Evolutionary conservation across 352 stramenopile species (phyloP).

Genomic region (Phytophthora colocasiae): DNA sequence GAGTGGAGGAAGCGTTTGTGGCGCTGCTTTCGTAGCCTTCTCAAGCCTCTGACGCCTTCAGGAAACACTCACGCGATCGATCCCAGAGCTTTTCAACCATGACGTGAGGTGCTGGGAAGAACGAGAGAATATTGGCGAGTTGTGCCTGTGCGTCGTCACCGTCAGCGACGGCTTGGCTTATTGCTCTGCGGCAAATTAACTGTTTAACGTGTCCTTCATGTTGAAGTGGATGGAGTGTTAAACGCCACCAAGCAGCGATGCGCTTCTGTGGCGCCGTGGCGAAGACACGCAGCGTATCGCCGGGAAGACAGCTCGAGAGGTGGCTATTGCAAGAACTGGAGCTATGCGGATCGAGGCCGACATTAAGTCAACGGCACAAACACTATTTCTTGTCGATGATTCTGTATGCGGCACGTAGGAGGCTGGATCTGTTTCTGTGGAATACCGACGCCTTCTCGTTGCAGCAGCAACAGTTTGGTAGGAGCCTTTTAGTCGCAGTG

Average conservation of each 20-base stretch:
- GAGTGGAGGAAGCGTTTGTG: neutral
- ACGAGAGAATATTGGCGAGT: neutral
- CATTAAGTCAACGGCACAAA: too few species aligned
- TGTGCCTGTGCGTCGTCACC: slow-evolving; percentile 2
- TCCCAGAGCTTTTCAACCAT: too few species aligned
- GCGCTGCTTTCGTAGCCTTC: slow-evolving; percentile 8
- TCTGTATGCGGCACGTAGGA: too few species aligned
- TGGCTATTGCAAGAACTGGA: too few species aligned
- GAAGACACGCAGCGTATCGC: slow-evolving; percentile 29
- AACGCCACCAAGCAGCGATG: slow-evolving; percentile 12
- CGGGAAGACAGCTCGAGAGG: neutral
- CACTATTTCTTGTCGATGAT: too few species aligned
- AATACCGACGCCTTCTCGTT: neutral
- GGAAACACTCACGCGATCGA: slow-evolving; percentile 14
- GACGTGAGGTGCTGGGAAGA: neutral
- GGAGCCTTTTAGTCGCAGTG: too few species aligned
- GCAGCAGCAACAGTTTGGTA: neutral
- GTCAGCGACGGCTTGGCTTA: neutral
- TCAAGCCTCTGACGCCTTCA: slow-evolving; percentile 7
- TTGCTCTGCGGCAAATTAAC: neutral
- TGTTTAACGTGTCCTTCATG: slow-evolving; percentile 1
- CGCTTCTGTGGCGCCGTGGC: slow-evolving; percentile 18
- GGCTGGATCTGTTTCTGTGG: too few species aligned
- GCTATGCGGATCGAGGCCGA: too few species aligned
- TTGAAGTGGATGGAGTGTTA: slow-evolving; percentile 9